Evolutionary conservation across 1,284 basidiomycete genomes (phyloP).

Genomic region (Irpex sp.): DNA sequence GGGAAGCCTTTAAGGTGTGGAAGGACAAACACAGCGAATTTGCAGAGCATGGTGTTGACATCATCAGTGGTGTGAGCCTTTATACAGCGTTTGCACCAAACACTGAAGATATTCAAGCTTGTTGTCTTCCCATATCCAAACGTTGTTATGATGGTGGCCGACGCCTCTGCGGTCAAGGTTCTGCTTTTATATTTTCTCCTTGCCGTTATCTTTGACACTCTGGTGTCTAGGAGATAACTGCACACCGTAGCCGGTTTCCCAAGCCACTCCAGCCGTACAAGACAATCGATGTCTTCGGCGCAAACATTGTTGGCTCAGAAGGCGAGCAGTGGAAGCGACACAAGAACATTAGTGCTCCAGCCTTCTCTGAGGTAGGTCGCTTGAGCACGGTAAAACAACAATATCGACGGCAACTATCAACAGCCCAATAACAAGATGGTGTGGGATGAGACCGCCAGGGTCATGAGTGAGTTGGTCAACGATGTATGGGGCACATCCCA

Average conservation of each 20-base stretch:
- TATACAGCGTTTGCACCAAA: neutral
- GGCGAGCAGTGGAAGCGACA: slow-evolving; percentile 9
- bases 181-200: neutral
- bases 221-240: slow-evolving; percentile 4
- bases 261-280: slow-evolving; percentile 3
- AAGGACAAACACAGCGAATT: too few relatives aligned
- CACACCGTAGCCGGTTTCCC: neutral
- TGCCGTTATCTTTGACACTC: neutral
- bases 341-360: slow-evolving; percentile 6
- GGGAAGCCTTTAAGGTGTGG: too few relatives aligned
- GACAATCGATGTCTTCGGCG: neutral
- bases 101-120: neutral
- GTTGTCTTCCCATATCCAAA: neutral
- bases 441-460: slow-evolving; percentile 43
- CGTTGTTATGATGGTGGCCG: neutral
- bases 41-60: too few relatives aligned
- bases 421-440: slow-evolving; percentile 51
- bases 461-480: slow-evolving; percentile 30
- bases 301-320: slow-evolving; percentile 8
- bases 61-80: too few relatives aligned
- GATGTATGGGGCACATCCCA: slow-evolving; percentile 27
- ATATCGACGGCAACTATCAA: too few relatives aligned
- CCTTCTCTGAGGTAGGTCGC: slow-evolving; percentile 9
- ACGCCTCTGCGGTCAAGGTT: slow-evolving; percentile 11
- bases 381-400: neutral